Conservation (phyloP, 768 basidiomycete genomes). For the Kwoniella shandongensis region DNA sequence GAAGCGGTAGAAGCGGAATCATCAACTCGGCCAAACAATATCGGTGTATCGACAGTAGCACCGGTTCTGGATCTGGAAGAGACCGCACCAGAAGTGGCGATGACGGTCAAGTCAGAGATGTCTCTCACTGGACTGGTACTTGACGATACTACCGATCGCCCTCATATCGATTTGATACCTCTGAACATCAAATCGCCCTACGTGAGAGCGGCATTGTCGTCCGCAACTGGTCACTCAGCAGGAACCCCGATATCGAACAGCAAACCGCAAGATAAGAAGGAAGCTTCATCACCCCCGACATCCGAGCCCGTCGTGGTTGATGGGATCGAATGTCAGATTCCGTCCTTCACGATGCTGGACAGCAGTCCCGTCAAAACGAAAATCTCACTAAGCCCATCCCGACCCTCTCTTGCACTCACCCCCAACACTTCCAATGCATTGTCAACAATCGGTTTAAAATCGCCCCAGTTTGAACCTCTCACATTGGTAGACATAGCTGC, state of each 20-base stretch:
- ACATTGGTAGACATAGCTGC: too few species aligned
- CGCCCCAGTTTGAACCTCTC: too few species aligned
- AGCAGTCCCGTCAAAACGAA: neutral
- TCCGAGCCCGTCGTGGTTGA: neutral
- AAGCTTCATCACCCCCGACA: neutral
- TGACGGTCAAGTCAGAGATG: too few species aligned
- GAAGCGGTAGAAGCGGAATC: too few species aligned
- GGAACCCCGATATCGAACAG: neutral
- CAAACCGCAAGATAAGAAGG: neutral
- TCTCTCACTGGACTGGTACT: too few species aligned
- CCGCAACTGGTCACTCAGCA: neutral
- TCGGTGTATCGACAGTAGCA: too few species aligned
- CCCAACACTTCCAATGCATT: neutral
- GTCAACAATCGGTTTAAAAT: neutral
- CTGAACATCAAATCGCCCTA: neutral
- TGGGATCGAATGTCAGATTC: conserved; percentile 4
- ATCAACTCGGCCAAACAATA: too few species aligned
- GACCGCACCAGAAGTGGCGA: too few species aligned
- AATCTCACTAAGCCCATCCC: too few species aligned
- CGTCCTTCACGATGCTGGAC: conserved; percentile 3
- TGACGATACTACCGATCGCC: too few species aligned
- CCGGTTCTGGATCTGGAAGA: too few species aligned
- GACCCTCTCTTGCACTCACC: too few species aligned
- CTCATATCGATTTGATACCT: neutral
- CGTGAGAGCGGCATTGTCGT: neutral